A percentile compares a stretch with the other conserved stretches of the same genome.
Conservation (phyloP, 176 grass and related monocot genomes). For the Oryza nivara region DNA sequence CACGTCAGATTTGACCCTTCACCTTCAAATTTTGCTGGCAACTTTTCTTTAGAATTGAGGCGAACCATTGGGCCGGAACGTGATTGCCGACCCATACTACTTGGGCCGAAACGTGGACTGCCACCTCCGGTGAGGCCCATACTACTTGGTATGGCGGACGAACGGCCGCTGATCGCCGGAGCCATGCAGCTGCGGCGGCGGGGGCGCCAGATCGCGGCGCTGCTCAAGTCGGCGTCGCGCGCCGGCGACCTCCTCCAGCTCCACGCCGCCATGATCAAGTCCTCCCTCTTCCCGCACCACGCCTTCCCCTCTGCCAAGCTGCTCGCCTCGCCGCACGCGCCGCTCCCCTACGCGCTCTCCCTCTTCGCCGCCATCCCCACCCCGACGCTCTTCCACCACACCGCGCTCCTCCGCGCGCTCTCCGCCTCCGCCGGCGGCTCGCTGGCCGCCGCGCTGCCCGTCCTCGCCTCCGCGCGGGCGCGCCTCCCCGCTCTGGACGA, state of each 20-base stretch:
- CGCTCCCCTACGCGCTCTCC: slow-evolving; percentile 53
- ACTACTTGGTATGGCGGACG: no score
- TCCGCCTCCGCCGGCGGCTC: not conserved
- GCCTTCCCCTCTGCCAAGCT: slow-evolving; percentile 60
- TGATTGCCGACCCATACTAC: no score
- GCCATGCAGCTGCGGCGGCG: slow-evolving; percentile 32
- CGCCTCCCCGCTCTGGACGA: slow-evolving; percentile 49
- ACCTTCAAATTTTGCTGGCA: no score
- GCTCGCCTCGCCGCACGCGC: slow-evolving; percentile 49
- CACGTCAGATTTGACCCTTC: no score
- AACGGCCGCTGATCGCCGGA: no score
- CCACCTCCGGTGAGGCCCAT: no score
- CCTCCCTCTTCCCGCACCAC: slow-evolving; percentile 51
- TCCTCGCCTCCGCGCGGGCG: slow-evolving; percentile 35
- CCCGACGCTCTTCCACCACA: slow-evolving; percentile 63
- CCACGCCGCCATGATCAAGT: slow-evolving; percentile 57
- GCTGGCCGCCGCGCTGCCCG: slow-evolving; percentile 19
- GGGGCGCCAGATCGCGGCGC: slow-evolving; percentile 39
- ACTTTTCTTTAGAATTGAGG: no score
- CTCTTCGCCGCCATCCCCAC: slow-evolving; percentile 55
- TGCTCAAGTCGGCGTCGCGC: slow-evolving; percentile 47
- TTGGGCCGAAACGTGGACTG: no score
- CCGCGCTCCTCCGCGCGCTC: not conserved
- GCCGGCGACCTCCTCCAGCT: slow-evolving; percentile 43
- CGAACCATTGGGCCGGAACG: no score